These are phyloP conservation scores for Petunia axillaris DNA, from an alignment of 257 asterid species.

Conservation along the genomic window DNA sequence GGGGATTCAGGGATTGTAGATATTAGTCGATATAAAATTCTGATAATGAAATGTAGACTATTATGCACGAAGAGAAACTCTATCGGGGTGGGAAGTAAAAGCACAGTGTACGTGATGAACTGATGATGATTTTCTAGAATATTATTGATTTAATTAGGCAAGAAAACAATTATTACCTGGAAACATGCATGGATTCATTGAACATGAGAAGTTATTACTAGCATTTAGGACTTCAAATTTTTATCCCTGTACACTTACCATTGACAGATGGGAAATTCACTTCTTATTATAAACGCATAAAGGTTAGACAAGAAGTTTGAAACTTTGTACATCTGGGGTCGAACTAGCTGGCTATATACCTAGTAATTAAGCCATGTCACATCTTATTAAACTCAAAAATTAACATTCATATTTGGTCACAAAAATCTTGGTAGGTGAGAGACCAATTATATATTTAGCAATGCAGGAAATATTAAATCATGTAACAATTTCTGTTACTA, in stretches of 20 bases:
- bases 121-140: neutral
- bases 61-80: neutral
- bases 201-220: neutral
- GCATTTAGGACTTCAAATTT: neutral
- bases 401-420: slow-evolving; percentile 23
- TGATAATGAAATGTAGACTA: neutral
- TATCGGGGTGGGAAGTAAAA: neutral
- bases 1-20: neutral
- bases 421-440: slow-evolving; percentile 19
- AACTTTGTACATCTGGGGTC: neutral
- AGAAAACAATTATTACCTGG: neutral
- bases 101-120: neutral
- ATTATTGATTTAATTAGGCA: neutral
- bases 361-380: slow-evolving; percentile 5
- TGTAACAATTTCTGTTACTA: neutral
- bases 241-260: slow-evolving; percentile 9
- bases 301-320: slow-evolving; percentile 15
- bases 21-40: neutral
- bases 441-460: neutral
- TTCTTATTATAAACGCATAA: neutral
- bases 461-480: neutral
- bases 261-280: neutral
- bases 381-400: slow-evolving; percentile 21
- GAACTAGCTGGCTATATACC: neutral
- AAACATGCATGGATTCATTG: slow-evolving; percentile 20